Base-by-base conservation (phyloP, 129 eudicot species). In the Daucus carota region DNA sequence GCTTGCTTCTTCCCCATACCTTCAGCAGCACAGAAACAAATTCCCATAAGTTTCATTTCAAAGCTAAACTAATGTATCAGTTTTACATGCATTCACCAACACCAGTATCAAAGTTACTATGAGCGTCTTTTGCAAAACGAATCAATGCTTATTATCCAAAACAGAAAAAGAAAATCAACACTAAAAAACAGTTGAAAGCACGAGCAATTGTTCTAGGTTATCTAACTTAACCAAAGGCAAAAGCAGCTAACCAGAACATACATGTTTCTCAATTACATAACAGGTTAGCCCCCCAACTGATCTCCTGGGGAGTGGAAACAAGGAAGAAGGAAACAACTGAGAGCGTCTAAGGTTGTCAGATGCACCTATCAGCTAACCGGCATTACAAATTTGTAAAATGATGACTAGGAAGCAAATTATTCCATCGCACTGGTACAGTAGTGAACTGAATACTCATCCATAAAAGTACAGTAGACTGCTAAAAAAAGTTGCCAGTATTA, bases 1-100 rank as follows among this genome's bases (percentile, higher is more conserved):
- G 10, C 88, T 97, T 22, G 98, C 91, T 59, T 93, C 96, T 36
- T 36, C 40, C 40, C 40, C 5, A 36, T 36, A 36, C 40, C 40
- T 93, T 80, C 79, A 83, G 34, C 79, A 72, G 67, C 45, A 76
- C 73, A 80, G 15, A 46, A 70, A 34, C 54, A 13, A 12, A 65
- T 40, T 62, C 65, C 62, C 38, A 28, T 17, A 65, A 65, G 43
- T 46, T 69, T 78, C 3, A 6, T 24, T 38, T 8, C 36, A 60
- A 41, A 74, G 47, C 29, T 9, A 9, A 46, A 32, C 8, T 74
- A 50, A 74, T 52, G 15, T 20, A 36, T 68, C 36, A 34, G 52
- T 24, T 9, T 11, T 70, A 4, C 26, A 17, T 28, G 18, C 38
- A 68, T 29, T 4, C 4, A 34, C 73, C 68, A 69, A 28, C 10